phyloP scores from a whole-genome alignment of 306 rosid species.

The Rosa chinensis region DNA sequence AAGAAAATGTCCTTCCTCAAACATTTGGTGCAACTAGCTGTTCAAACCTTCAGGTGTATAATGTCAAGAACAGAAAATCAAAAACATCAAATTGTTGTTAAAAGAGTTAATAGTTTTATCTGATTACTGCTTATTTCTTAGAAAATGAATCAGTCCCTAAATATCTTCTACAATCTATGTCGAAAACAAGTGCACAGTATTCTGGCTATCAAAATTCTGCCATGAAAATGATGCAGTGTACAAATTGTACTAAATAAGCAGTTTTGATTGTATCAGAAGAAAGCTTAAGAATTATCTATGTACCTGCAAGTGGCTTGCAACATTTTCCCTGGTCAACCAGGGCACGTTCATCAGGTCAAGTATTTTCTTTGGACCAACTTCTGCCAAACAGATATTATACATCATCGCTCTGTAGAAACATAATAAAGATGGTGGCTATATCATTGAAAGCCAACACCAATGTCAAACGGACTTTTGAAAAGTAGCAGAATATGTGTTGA shows the following conservation, averaged over 20 bases:
- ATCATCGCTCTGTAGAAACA: constrained; percentile 43
- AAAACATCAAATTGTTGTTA: background rate
- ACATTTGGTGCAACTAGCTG: background rate
- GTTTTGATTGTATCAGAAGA: background rate
- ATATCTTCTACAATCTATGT: background rate
- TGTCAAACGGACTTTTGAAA: background rate
- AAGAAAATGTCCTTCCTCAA: background rate
- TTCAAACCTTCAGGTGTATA: background rate
- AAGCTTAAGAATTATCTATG: constrained; percentile 18
- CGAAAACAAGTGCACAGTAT: background rate
- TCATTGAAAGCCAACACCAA: constrained; percentile 25
- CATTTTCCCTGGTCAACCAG: constrained; percentile 91
- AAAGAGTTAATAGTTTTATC: background rate
- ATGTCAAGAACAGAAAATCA: background rate
- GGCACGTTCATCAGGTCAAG: constrained; percentile 95
- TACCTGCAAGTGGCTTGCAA: constrained; percentile 99
- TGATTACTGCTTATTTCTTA: background rate
- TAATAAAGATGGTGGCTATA: constrained; percentile 29
- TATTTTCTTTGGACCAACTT: constrained; percentile 95
- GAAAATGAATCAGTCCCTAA: background rate
- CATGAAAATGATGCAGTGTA: constrained; percentile 4
- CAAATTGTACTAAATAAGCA: background rate
- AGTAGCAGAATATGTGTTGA: background rate
- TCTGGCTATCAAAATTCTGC: constrained; percentile 11
- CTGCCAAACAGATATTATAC: constrained; percentile 69